Conservation (phyloP, 495 filamentous ascomycete genomes). For the Filosporella fistucella region DNA sequence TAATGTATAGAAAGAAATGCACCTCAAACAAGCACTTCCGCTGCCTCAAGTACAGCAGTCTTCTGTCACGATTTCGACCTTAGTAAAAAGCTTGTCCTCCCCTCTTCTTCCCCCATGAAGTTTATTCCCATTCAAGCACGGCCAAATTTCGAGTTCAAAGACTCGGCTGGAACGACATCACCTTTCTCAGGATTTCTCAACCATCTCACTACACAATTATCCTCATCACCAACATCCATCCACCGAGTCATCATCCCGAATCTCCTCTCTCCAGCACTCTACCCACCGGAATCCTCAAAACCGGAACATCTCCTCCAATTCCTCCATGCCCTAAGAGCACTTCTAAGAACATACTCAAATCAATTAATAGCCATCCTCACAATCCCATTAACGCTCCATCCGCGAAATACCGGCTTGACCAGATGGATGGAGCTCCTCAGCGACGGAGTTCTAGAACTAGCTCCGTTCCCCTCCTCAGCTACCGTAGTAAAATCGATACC, state of each 20-base stretch:
- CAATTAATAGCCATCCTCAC: conserved; percentile 74
- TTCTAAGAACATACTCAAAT: conserved; percentile 61
- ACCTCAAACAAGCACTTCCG: conserved; percentile 9
- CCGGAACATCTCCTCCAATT: conserved; percentile 78
- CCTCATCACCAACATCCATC: conserved; percentile 50
- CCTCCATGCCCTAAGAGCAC: conserved; percentile 69
- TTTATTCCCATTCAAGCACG: conserved; percentile 45
- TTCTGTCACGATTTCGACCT: conserved; percentile 94
- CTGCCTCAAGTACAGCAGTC: conserved; percentile 7
- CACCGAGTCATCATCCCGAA: conserved; percentile 83
- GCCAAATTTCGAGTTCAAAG: conserved; percentile 24
- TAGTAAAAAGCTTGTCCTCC: conserved; percentile 70
- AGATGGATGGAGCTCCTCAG: conserved; percentile 84
- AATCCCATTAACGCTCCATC: conserved; percentile 74
- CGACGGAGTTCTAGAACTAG: conserved; percentile 85
- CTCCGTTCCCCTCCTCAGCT: conserved; percentile 61
- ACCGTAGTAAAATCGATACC: conserved; percentile 36
- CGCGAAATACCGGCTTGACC: conserved; percentile 70
- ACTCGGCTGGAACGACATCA: conserved; percentile 28
- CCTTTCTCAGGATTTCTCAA: conserved; percentile 63
- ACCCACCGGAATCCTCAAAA: conserved; percentile 58
- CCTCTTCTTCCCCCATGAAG: conserved; percentile 46
- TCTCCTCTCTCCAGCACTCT: conserved; percentile 78
- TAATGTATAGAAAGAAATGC: conserved; percentile 6
- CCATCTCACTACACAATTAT: conserved; percentile 52